phyloP scores from a whole-genome alignment of 805 yeast genomes.

The Kluyveromyces dobzhanskii region DNA sequence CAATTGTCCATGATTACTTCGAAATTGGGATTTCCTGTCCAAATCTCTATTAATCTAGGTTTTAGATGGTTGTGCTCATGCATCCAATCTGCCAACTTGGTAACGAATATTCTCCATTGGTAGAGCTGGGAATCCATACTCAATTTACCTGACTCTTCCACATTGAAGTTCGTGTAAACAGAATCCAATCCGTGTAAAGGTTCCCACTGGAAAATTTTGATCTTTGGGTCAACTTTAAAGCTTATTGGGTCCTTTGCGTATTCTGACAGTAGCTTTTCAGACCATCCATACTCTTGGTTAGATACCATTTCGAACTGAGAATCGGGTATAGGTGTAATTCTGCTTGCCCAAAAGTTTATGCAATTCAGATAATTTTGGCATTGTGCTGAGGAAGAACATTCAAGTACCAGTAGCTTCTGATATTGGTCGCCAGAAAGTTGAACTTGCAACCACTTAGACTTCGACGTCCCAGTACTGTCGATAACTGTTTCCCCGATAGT shows the following conservation, averaged over 20 bases:
- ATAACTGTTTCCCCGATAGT: constrained; percentile 7
- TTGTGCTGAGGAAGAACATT: constrained; percentile 55
- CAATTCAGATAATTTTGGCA: constrained; percentile 67
- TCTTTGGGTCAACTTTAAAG: background rate
- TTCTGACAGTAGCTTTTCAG: constrained; percentile 12
- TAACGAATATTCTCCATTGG: constrained; percentile 33
- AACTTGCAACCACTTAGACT: constrained; percentile 17
- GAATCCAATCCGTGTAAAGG: constrained; percentile 22
- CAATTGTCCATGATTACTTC: constrained; percentile 34
- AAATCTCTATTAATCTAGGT: constrained; percentile 30
- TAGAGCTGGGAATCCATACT: constrained; percentile 32
- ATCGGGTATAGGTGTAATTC: constrained; percentile 71
- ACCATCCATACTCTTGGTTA: constrained; percentile 77
- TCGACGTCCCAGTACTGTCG: constrained; percentile 1
- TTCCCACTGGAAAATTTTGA: constrained; percentile 13
- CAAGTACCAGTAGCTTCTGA: constrained; percentile 32
- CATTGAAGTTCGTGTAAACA: constrained; percentile 7
- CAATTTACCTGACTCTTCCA: constrained; percentile 4
- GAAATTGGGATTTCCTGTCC: constrained; percentile 21
- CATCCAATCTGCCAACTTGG: constrained; percentile 31
- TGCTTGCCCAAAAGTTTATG: constrained; percentile 86
- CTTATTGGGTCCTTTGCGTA: background rate
- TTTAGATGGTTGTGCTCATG: constrained; percentile 37
- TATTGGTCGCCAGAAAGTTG: constrained; percentile 16
- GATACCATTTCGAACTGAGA: constrained; percentile 63